Evolutionary conservation across 805 yeast species (phyloP), one percentile per base, ranked within the genome.

Genomic region (Barnettozyma californica): DNA sequence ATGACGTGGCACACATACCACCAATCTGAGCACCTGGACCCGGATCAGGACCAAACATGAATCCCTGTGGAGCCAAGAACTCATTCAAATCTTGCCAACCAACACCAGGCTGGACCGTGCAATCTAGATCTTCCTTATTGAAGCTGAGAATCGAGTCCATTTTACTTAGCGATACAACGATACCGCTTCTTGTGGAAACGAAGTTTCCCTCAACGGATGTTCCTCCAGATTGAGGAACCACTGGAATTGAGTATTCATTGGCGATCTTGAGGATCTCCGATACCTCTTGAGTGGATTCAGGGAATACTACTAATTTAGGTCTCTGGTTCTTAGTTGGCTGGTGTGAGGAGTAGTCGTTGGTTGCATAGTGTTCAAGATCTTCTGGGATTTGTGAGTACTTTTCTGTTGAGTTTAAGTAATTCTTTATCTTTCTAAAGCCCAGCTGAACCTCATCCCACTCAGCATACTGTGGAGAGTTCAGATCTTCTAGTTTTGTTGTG

Each of bases 11-110:
- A 45, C 82, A 79, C 79, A 84, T 83, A 2, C 95, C 95, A 20
- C 87, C 87, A 47, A 86, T 80, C 47, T 81, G 73, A 2, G 92
- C 94, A 41, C 89, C 88, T 16, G 92, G 90, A 38, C 90, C 90
- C 1, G 80, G 80, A 61, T 85, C 92, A 11, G 86, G 84, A 1
- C 92, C 94, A 56, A 87, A 78, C 62, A 87, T 60, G 21, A 81
- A 65, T 0, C 77, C 77, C 41, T 74, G 64, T 2, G 73, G 74
- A 11, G 59, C 64, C 43, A 82, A 62, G 46, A 65, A 75, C 21
- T 77, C 80, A 50, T 76, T 77, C 49, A 86, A 67, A 31, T 80
- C 81, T 63, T 81, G 84, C 91, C 94, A 86, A 4, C 85, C 85
- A 9, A 87, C 81, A 25, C 91, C 91, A 1, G 90, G 86, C 57